Conservation (phyloP, 306 rosid genomes). For the Fragaria iinumae region DNA sequence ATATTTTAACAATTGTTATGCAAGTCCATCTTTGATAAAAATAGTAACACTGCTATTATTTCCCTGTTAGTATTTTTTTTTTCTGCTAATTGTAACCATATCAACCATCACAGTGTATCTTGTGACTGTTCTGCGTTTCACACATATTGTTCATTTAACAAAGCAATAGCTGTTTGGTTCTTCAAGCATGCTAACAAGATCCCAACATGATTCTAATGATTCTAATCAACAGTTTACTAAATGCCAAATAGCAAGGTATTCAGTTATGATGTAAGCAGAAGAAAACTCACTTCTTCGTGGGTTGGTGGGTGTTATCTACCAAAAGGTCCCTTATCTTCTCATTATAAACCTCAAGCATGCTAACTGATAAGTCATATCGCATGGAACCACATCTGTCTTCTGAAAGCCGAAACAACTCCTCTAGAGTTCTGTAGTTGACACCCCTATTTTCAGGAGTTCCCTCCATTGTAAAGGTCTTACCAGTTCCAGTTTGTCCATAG, state of each 20-base stretch:
- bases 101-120: background rate
- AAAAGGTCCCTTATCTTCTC: slow-evolving; percentile 91
- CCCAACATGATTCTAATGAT: background rate
- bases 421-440: slow-evolving; percentile 89
- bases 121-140: background rate
- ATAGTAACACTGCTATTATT: background rate
- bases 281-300: slow-evolving; percentile 72
- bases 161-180: background rate
- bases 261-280: background rate
- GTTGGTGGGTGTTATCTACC: slow-evolving; percentile 71
- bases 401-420: slow-evolving; percentile 67
- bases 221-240: background rate
- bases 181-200: background rate
- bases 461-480: slow-evolving; percentile 97
- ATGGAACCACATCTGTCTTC: slow-evolving; percentile 65
- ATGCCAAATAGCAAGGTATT: slow-evolving; percentile 11
- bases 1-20: background rate
- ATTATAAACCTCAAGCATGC: slow-evolving; percentile 96
- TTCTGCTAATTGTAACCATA: background rate
- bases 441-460: slow-evolving; percentile 89
- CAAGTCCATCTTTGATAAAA: background rate
- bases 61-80: background rate
- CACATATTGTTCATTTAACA: background rate
- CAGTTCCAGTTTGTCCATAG: slow-evolving; percentile 99
- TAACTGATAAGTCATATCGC: slow-evolving; percentile 76